A percentile compares a stretch with the other conserved stretches of the same genome.
phyloP scores from a whole-genome alignment of 345 rosid genomes.

The Aurinia saxatilis region DNA sequence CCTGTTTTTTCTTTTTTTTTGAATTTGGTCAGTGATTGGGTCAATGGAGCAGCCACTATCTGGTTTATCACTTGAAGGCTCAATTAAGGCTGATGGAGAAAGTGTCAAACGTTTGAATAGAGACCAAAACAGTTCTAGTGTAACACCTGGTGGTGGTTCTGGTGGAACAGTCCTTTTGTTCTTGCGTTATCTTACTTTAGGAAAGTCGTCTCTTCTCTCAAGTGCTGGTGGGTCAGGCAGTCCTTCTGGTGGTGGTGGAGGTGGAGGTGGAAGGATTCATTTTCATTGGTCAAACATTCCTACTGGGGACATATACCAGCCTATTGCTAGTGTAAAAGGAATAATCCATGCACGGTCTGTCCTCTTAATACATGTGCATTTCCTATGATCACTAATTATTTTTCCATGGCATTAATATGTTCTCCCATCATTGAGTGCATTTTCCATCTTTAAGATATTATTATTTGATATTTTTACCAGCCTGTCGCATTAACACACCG shows the following conservation, averaged over 20 bases:
- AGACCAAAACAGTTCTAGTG: constrained; percentile 29
- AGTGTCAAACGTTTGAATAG: constrained; percentile 36
- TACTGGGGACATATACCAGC: constrained; percentile 97
- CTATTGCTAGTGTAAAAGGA: constrained; percentile 86
- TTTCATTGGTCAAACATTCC: constrained; percentile 98
- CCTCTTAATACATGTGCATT: constrained; percentile 5
- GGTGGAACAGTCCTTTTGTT: constrained; percentile 91
- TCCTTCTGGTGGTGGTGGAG: constrained; percentile 81
- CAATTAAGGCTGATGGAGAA: constrained; percentile 82
- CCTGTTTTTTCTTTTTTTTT: constrained; percentile 18
- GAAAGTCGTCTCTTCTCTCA: constrained; percentile 66
- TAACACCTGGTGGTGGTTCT: constrained; percentile 92
- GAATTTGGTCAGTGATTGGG: constrained; percentile 71
- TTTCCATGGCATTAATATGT: not conserved
- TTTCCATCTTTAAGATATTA: not conserved
- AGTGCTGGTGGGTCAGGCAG: constrained; percentile 86
- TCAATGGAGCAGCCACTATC: constrained; percentile 89
- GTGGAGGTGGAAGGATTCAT: constrained; percentile 99
- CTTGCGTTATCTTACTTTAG: constrained; percentile 52
- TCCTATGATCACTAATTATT: not conserved
- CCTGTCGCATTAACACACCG: constrained; percentile 3
- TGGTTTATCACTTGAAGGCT: constrained; percentile 69
- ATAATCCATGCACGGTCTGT: constrained; percentile 58
- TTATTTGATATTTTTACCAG: not conserved
- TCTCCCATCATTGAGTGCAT: not conserved